Evolutionary conservation across 164 flowering plant genomes (phyloP).

Genomic region (Aristolochia californica): DNA sequence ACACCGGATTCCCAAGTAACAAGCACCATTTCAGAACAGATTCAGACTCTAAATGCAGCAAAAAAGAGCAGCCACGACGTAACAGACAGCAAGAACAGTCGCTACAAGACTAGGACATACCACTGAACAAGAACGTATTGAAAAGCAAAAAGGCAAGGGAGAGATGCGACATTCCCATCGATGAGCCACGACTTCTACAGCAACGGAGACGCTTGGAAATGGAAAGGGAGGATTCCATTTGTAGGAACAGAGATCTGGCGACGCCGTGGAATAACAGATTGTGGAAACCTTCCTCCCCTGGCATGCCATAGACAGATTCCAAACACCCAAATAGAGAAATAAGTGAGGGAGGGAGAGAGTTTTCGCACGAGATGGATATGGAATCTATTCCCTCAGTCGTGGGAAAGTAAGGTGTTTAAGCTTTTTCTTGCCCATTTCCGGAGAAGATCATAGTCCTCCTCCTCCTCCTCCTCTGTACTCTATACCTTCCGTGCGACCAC

Average conservation of each 20-base stretch:
- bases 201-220: background rate
- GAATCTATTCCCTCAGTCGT: conserved; percentile 3
- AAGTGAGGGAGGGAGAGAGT: background rate
- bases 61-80: too few relatives aligned
- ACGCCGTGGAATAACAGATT: background rate
- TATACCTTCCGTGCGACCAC: background rate
- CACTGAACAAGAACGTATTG: too few relatives aligned
- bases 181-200: background rate
- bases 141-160: background rate
- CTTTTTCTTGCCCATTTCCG: background rate
- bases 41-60: too few relatives aligned
- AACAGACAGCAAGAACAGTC: too few relatives aligned
- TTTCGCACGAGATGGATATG: background rate
- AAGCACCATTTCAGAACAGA: too few relatives aligned
- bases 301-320: conserved; percentile 6
- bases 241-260: background rate
- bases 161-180: background rate
- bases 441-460: background rate
- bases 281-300: conserved; percentile 1
- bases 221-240: background rate
- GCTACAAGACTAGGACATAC: too few relatives aligned
- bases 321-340: background rate
- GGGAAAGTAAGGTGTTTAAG: conserved; percentile 1
- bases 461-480: background rate
- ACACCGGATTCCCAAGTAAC: too few relatives aligned